Evolutionary conservation across 202 grass and related monocot genomes (phyloP).

Genomic region (Schoenoplectus triqueter): DNA sequence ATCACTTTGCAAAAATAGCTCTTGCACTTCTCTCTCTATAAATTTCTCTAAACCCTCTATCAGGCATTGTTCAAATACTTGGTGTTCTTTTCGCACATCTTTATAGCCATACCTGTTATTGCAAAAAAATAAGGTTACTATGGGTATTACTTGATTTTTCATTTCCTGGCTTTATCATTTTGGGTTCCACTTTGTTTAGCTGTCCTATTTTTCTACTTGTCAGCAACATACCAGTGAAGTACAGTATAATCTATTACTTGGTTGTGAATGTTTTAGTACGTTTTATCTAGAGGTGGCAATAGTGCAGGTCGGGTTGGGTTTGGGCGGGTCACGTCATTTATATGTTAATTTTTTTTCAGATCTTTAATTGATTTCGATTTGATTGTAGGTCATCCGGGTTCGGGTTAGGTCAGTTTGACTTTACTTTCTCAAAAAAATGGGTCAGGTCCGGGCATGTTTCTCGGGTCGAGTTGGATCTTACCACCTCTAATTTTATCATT

Average conservation of each 20-base stretch:
- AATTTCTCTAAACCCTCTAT: slow-evolving; percentile 83
- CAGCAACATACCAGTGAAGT: too few species aligned
- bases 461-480: too few species aligned
- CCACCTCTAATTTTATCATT: too few species aligned
- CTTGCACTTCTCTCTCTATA: slow-evolving; percentile 74
- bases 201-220: slow-evolving; percentile 7
- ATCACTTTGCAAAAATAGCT: slow-evolving; percentile 76
- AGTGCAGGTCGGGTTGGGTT: too few species aligned
- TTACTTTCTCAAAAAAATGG: too few species aligned
- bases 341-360: too few species aligned
- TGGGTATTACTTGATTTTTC: background rate
- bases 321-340: too few species aligned
- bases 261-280: background rate
- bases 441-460: too few species aligned
- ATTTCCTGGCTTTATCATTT: background rate
- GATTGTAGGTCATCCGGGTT: too few species aligned
- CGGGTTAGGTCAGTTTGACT: too few species aligned
- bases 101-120: slow-evolving; percentile 85
- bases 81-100: slow-evolving; percentile 80
- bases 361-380: too few species aligned
- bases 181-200: background rate
- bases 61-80: slow-evolving; percentile 73
- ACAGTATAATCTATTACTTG: background rate
- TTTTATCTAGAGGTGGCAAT: background rate
- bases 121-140: background rate